Evolutionary conservation across 306 rosid genomes (phyloP), one percentile per base, ranked within the genome.

Genomic region (Fragaria vesca): DNA sequence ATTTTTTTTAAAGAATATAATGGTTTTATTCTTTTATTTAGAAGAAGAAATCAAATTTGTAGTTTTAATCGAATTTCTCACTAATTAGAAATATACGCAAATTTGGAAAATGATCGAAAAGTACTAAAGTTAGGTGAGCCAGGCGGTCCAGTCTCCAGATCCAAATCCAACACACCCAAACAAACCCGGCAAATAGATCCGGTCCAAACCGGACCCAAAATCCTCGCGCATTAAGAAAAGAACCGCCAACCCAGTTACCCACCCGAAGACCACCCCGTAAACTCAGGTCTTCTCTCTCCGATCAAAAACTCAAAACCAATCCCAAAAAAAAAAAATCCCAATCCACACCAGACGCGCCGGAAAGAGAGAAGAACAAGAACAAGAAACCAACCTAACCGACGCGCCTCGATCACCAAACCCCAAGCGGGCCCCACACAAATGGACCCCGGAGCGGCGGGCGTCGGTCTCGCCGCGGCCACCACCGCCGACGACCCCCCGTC

Each of bases 361-460:
- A 43, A 32, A 32, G 71, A 57, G 38, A 58, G 9, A 62, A 76
- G 47, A 45, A 0, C 34, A 32, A 45, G 50, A 46, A 46, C 15
- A 40, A 45, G 18, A 12, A 17, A 17, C 30, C 54, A 57, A 8
- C 62, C 30, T 0, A 42, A 42, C 51, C 51, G 32, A 58, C 66
- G 26, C 30, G 32, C 69, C 69, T 30, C 24, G 24, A 65, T 65
- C 24, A 17, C 2, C 24, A 12, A 1, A 24, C 45, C 10, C n/a
- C 21, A 34, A 28, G 36, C 26, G 40, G 66, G 24, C 50, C 77
- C 38, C 50, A 46, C 16, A 54, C 66, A 69, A 91, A 94, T 94
- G 97, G 92, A 88, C 52, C 47, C 76, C 42, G 94, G 66, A 78
- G 71, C 89, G 85, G 84, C 87, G 78, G 90, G 81, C 45, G 81